These are phyloP conservation scores for Cyberlindnera lachancei DNA, from an alignment of 805 yeast genomes.

Conservation along the genomic window DNA sequence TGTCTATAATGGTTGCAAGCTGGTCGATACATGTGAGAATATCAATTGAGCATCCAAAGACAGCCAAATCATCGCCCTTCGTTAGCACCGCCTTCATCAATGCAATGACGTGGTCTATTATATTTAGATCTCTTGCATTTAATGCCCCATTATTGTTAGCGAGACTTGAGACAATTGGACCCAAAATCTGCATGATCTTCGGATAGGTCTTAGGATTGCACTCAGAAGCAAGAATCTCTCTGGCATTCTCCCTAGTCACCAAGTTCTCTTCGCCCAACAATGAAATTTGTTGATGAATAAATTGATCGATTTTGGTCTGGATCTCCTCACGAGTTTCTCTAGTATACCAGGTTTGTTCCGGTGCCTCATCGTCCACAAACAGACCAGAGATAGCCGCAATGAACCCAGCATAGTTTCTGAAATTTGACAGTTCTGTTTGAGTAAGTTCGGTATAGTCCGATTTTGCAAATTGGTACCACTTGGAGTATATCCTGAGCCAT, in stretches of 20 bases:
- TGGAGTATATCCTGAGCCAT: slow-evolving; percentile 39
- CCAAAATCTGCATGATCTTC: slow-evolving; percentile 39
- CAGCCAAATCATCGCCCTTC: slow-evolving; percentile 24
- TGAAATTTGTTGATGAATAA: slow-evolving; percentile 42
- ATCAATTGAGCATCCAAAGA: slow-evolving; percentile 28
- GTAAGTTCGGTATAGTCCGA: slow-evolving; percentile 19
- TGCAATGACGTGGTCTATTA: slow-evolving; percentile 43
- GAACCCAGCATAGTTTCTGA: slow-evolving; percentile 65
- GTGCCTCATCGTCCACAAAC: slow-evolving; percentile 31
- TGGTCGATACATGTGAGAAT: slow-evolving; percentile 21
- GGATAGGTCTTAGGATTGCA: slow-evolving; percentile 51
- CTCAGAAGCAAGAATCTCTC: slow-evolving; percentile 63
- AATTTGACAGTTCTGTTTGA: slow-evolving; percentile 35
- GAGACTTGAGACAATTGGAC: slow-evolving; percentile 28
- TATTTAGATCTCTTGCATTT: slow-evolving; percentile 23
- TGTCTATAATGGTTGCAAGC: slow-evolving; percentile 15
- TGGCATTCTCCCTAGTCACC: slow-evolving; percentile 59
- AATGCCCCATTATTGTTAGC: slow-evolving; percentile 15
- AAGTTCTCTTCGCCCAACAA: slow-evolving; percentile 42
- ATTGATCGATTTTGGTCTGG: slow-evolving; percentile 33
- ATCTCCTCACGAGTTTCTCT: slow-evolving; percentile 25
- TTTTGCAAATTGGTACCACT: slow-evolving; percentile 33
- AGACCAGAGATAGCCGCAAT: slow-evolving; percentile 66
- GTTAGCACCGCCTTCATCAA: slow-evolving; percentile 36
- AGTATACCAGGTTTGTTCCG: slow-evolving; percentile 6